phyloP scores from a whole-genome alignment of 257 asterid species.

The Nicotiana paniculata region DNA sequence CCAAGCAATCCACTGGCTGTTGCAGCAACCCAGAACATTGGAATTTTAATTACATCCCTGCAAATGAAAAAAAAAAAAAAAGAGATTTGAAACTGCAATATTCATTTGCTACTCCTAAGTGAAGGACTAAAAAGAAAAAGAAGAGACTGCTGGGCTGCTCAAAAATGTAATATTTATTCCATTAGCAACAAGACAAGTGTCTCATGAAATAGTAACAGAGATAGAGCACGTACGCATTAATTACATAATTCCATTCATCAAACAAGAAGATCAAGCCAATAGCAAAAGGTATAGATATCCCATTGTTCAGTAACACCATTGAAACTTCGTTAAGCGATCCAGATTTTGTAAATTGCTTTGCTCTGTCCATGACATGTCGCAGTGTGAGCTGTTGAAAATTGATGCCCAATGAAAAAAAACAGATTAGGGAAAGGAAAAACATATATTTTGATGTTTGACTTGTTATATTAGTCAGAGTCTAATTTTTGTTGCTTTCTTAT shows the following conservation, averaged over 20 bases:
- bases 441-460: not conserved
- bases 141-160: not conserved
- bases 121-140: not conserved
- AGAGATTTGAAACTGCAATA: not conserved
- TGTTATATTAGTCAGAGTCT: not conserved
- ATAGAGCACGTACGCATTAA: conserved; percentile 23
- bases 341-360: conserved; percentile 38
- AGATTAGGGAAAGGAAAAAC: not conserved
- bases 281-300: conserved; percentile 42
- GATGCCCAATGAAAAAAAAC: not conserved
- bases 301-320: conserved; percentile 45
- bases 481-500: not conserved
- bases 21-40: conserved; percentile 45
- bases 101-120: not conserved
- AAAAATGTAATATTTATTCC: not conserved
- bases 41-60: conserved; percentile 34
- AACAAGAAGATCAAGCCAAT: conserved; percentile 32
- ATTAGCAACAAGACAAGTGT: not conserved
- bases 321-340: conserved; percentile 49
- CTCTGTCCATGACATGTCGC: conserved; percentile 46
- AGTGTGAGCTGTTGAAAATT: conserved; percentile 37
- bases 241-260: conserved; percentile 38
- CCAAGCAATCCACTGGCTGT: conserved; percentile 50
- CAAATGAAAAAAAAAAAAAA: not conserved
- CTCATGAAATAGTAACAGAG: not conserved